phyloP scores from a whole-genome alignment of 805 yeast species.

The Myxozyma monticola region DNA sequence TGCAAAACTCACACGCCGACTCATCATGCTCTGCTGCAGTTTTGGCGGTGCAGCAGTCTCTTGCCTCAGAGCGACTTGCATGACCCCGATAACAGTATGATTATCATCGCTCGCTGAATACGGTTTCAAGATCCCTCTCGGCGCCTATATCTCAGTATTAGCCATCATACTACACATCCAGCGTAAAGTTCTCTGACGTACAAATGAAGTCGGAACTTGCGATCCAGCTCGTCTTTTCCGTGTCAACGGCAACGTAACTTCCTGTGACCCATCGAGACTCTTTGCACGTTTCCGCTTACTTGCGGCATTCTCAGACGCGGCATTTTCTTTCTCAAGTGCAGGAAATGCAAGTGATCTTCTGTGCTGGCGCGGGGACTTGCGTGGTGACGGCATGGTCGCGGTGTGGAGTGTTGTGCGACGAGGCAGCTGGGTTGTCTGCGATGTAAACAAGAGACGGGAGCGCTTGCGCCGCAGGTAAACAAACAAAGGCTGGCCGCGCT shows the following conservation, averaged over 20 bases:
- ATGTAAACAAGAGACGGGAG: too few species aligned
- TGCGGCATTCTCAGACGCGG: background rate
- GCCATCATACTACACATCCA: background rate
- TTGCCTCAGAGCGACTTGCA: conserved; percentile 34
- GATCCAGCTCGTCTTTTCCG: conserved; percentile 13
- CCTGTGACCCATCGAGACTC: conserved; percentile 23
- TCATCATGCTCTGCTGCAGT: conserved; percentile 26
- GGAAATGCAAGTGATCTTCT: conserved; percentile 15
- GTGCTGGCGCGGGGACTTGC: conserved; percentile 21
- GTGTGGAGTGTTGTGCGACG: too few species aligned
- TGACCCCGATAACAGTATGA: conserved; percentile 43
- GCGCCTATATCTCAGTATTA: conserved; percentile 28
- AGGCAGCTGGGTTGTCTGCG: too few species aligned
- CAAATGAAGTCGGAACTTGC: conserved; percentile 5
- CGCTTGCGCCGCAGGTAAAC: too few species aligned
- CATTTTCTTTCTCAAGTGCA: conserved; percentile 17
- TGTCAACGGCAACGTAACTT: conserved; percentile 17
- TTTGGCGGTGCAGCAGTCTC: conserved; percentile 22
- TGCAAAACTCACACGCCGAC: conserved; percentile 73
- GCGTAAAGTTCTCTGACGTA: too few species aligned
- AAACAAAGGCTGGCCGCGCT: too few species aligned
- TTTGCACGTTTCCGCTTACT: conserved; percentile 21
- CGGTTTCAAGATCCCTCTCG: conserved; percentile 45
- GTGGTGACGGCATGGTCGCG: conserved; percentile 8
- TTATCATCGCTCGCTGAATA: conserved; percentile 32